Base-by-base conservation (phyloP, 352 stramenopile genomes). In the Pythium rhizo-oryzae region DNA sequence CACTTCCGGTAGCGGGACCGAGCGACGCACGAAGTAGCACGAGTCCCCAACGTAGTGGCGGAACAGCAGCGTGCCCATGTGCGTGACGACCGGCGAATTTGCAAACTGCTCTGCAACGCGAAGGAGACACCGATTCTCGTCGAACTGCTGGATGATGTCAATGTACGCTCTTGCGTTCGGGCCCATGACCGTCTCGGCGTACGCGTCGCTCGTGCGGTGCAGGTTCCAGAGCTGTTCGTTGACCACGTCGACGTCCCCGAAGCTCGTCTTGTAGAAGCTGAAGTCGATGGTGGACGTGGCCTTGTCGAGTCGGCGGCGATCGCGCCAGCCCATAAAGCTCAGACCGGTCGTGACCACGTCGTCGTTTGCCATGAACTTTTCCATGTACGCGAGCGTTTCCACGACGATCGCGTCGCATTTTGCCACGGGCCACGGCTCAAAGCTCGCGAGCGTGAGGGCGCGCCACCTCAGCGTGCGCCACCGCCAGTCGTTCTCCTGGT, bases 241-340 rank as follows among this genome's bases (percentile, higher is more conserved):
- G n/a, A n/a, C n/a, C n/a, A 67, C 8, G 8, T 59, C 43, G 9
- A 60, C n/a, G 9, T 35, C 18, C 8, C 33, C 19, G 11, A 43
- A 24, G 25, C 41, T 53, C n/a, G 41, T 46, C 51, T 71, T 71
- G 25, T 21, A 30, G 7, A 66, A 67, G 43, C 52, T 67, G 30
- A 71, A 71, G 11, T 71, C 46, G 15, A 71, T 53, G 1, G 25
- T 63, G 12, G 15, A 19, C 12, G 50, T 62, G 12, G n/a, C 16
- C 19, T 23, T 25, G 43, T 72, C 65, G 5, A 67, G 41, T 9
- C 65, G 58, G 16, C 59, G 50, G 0, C 41, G 25, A 23, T 72
- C 65, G 6, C 53, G 50, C 65, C 65, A 72, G 58, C 65, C 65
- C 9, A 61, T n/a, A 21, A 61, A 61, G 37, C 37, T 44, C 16